Evolutionary conservation across 108 stramenopile species (phyloP).

Genomic region (Nannochloropsis salina): DNA sequence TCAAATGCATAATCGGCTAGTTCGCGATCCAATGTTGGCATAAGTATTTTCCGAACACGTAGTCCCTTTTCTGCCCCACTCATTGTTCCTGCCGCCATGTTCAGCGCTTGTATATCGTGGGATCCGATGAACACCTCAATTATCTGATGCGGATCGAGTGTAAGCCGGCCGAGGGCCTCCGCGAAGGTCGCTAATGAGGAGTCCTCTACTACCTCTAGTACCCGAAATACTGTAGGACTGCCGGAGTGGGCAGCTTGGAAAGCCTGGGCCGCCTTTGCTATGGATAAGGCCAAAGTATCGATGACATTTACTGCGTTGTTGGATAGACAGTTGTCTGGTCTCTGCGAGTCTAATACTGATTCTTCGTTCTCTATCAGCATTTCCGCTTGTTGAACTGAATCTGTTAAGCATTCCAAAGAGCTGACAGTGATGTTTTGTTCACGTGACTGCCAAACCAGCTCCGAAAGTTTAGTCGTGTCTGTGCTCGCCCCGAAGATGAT

Average conservation of each 20-base stretch:
- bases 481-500: background rate
- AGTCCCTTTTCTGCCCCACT: background rate
- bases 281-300: background rate
- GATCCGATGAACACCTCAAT: constrained; percentile 9
- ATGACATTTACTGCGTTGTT: background rate
- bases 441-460: constrained; percentile 13
- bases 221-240: background rate
- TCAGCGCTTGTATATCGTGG: constrained; percentile 1
- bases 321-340: too few species aligned
- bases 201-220: background rate
- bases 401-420: background rate
- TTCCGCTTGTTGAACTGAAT: background rate
- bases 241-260: background rate
- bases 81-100: background rate
- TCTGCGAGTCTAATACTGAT: background rate
- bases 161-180: background rate
- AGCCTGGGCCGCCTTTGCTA: background rate
- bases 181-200: background rate
- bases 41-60: background rate
- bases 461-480: constrained; percentile 1
- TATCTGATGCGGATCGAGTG: background rate
- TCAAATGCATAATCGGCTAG: background rate
- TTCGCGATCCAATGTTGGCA: background rate
- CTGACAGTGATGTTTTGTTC: background rate
- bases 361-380: background rate